These are phyloP conservation scores for Coemansia sp. DNA, from an alignment of 192 early-diverging fungal genomes.

Conservation along the genomic window DNA sequence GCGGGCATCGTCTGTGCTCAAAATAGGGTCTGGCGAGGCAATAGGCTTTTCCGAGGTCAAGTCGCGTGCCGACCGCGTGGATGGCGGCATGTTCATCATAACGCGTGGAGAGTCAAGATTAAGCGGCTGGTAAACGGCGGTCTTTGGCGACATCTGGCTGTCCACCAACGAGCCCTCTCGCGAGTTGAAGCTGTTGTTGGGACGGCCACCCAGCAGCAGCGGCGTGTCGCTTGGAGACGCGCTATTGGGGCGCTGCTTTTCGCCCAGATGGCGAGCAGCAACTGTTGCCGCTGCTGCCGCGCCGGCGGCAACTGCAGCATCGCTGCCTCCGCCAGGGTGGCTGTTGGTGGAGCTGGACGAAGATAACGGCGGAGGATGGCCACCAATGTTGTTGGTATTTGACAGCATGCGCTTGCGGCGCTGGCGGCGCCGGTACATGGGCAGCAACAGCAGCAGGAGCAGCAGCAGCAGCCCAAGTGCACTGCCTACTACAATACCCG, in stretches of 20 bases:
- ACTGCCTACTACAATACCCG: constrained; percentile 39
- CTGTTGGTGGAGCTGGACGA: not conserved
- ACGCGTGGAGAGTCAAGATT: constrained; percentile 43
- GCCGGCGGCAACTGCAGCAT: constrained; percentile 5
- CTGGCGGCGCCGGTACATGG: constrained; percentile 31
- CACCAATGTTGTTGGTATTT: constrained; percentile 7
- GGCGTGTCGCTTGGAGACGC: constrained; percentile 37
- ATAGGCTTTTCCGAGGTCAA: not conserved
- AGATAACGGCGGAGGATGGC: not conserved
- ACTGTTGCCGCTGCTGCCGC: constrained; percentile 6
- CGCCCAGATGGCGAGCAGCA: not conserved
- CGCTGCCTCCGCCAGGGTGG: constrained; percentile 9
- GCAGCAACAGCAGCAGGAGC: constrained; percentile 30
- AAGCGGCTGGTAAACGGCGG: constrained; percentile 32
- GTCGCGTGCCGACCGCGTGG: constrained; percentile 21
- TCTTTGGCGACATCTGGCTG: constrained; percentile 15
- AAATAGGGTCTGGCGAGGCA: constrained; percentile 18
- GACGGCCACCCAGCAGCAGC: constrained; percentile 32
- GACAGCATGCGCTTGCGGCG: constrained; percentile 28
- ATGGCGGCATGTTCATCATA: constrained; percentile 41
- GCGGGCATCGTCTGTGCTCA: constrained; percentile 42
- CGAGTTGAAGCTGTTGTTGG: constrained; percentile 40
- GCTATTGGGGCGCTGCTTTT: constrained; percentile 18
- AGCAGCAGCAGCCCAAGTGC: constrained; percentile 29
- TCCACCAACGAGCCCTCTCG: constrained; percentile 29